phyloP scores from a whole-genome alignment of 129 eudicot species.

The carrot (Daucus carota) region DH1_v3.0 NC_030388.2:10902001-10902500 shows the following conservation, averaged over 20 bases:
- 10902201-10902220: too few species aligned
- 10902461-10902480: too few species aligned
- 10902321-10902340: neutral
- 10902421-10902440: too few species aligned
- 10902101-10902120: constrained; percentile 31
- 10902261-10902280: constrained; percentile 32
- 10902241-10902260: constrained; percentile 26
- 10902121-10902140: constrained; percentile 20
- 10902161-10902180: neutral
- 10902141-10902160: constrained; percentile 34
- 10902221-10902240: too few species aligned
- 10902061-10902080: too few species aligned
- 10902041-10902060: too few species aligned
- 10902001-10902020: too few species aligned
- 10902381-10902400: neutral
- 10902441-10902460: too few species aligned
- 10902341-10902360: constrained; percentile 36
- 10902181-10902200: too few species aligned
- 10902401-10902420: too few species aligned
- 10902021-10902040: too few species aligned
- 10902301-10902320: neutral
- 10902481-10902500: too few species aligned
- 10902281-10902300: neutral
- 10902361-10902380: constrained; percentile 24
- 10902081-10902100: constrained; percentile 18